phyloP scores from a whole-genome alignment of 768 basidiomycete species.

The Tulasnella sp. region DNA sequence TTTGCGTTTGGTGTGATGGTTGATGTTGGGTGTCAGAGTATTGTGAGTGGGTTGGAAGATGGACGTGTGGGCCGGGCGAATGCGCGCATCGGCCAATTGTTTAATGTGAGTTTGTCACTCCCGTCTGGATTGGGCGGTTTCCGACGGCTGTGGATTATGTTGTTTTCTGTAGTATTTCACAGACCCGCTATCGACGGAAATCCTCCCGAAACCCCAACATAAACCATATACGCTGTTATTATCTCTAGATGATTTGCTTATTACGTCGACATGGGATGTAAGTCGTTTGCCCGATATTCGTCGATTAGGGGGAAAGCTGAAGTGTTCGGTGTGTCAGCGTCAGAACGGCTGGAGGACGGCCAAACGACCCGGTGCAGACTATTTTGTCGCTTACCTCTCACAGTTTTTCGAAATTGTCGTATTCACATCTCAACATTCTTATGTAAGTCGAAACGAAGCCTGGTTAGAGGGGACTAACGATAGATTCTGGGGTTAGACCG shows the following conservation, averaged over 20 bases:
- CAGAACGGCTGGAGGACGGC: conserved; percentile 94
- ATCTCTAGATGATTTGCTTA: conserved; percentile 82
- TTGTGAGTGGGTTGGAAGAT: neutral
- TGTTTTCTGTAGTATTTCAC: conserved; percentile 61
- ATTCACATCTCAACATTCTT: conserved; percentile 81
- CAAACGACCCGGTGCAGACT: conserved; percentile 94
- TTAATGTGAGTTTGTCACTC: conserved; percentile 21
- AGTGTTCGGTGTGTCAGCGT: conserved; percentile 57
- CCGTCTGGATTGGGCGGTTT: neutral
- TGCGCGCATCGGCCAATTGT: conserved; percentile 20
- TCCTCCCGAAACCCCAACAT: conserved; percentile 74
- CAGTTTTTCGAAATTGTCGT: conserved; percentile 98
- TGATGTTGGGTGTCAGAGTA: conserved; percentile 17
- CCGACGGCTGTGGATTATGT: too few species aligned
- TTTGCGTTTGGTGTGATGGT: conserved; percentile 21
- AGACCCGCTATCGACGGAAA: conserved; percentile 85
- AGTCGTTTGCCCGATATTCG: too few species aligned
- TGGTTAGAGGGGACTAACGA: neutral
- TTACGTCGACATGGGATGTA: conserved; percentile 93
- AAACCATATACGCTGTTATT: conserved; percentile 87
- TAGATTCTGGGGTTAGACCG: conserved; percentile 75
- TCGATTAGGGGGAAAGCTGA: too few species aligned
- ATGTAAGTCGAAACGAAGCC: conserved; percentile 68
- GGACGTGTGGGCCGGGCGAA: conserved; percentile 11
- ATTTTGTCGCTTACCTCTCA: conserved; percentile 93